phyloP scores from a whole-genome alignment of 345 rosid genomes.

The Mercurialis annua region DNA sequence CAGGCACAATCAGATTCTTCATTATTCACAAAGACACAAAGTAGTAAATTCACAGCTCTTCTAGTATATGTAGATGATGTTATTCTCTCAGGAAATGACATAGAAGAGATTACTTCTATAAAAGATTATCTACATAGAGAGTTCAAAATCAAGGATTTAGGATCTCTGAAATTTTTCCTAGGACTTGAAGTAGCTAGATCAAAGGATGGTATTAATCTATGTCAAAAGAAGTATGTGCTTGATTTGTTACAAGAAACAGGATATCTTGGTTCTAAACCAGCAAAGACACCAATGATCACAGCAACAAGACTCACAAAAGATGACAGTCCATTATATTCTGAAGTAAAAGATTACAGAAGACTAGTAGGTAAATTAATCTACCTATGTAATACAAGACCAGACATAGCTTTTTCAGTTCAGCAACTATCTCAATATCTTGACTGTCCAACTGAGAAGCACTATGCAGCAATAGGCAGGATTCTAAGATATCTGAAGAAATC shows the following conservation, averaged over 20 bases:
- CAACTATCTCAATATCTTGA: neutral
- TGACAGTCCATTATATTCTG: neutral
- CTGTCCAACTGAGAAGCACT: neutral
- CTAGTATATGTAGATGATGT: neutral
- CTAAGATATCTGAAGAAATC: too few species aligned
- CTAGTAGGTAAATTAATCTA: neutral
- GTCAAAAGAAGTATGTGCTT: neutral
- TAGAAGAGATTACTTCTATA: neutral
- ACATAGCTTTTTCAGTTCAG: neutral
- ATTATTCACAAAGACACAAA: neutral
- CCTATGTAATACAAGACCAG: neutral
- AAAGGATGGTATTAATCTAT: neutral
- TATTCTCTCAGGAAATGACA: neutral
- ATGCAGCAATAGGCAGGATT: too few species aligned
- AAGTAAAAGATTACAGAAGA: neutral
- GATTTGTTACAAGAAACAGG: neutral
- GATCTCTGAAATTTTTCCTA: neutral
- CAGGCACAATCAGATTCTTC: neutral
- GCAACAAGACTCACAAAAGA: neutral
- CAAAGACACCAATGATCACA: too few species aligned
- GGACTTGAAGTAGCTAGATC: neutral
- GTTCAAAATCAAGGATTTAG: neutral
- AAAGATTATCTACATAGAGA: neutral
- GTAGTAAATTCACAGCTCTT: neutral
- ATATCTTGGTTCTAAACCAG: neutral